Percentiles rank a stretch among this genome's conserved stretches.
phyloP scores from a whole-genome alignment of 176 grass and related monocot species.

The Guadua angustifolia region DNA sequence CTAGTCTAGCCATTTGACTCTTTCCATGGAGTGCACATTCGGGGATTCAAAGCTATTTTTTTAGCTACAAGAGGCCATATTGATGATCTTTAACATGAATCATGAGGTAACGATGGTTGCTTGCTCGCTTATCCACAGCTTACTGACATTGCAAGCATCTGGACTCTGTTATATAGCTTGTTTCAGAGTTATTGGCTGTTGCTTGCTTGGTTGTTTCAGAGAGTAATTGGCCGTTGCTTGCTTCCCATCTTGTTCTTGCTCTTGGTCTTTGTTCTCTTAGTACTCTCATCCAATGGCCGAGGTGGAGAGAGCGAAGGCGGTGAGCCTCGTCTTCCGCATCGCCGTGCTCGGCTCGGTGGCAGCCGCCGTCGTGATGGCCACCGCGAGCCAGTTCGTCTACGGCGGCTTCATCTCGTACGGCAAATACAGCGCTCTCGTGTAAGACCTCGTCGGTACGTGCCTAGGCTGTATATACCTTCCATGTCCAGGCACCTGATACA shows the following conservation, averaged over 20 bases:
- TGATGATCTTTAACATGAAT: neutral
- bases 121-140: neutral
- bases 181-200: no score
- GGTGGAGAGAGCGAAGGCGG: neutral
- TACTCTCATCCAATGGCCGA: neutral
- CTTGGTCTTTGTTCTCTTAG: neutral
- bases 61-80: neutral
- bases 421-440: slow-evolving; percentile 48
- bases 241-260: neutral
- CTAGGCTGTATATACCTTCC: no score
- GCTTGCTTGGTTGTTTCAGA: no score
- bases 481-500: no score
- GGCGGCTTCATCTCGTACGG: slow-evolving; percentile 3
- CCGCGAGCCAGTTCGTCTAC: slow-evolving; percentile 14
- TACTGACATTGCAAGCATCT: slow-evolving; percentile 5
- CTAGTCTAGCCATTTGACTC: neutral
- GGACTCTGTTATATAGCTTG: slow-evolving; percentile 1
- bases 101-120: neutral
- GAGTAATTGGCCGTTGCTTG: no score
- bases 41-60: neutral
- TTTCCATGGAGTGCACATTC: slow-evolving; percentile 23
- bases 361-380: slow-evolving; percentile 51
- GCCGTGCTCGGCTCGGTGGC: slow-evolving; percentile 18
- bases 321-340: slow-evolving; percentile 42
- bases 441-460: neutral